phyloP scores from a whole-genome alignment of 2,329 filamentous ascomycete genomes.

The Xylaria polymorpha region DNA sequence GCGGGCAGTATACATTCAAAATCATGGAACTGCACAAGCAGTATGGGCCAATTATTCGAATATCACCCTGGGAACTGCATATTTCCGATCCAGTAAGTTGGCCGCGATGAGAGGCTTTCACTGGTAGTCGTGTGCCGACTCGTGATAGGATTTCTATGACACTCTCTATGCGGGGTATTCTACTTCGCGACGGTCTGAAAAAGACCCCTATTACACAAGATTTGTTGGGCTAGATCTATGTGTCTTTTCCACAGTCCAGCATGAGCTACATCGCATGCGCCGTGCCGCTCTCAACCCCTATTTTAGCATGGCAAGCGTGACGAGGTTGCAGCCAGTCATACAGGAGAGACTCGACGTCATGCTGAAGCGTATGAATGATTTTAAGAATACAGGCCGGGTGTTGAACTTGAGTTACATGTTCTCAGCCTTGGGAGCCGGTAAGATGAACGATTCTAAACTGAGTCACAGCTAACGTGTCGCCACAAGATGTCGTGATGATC shows the following conservation, averaged over 20 bases:
- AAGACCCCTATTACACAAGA: slow-evolving; percentile 24
- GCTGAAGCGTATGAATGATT: slow-evolving; percentile 20
- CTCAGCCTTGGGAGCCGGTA: slow-evolving; percentile 24
- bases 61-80: slow-evolving; percentile 27
- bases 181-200: slow-evolving; percentile 23
- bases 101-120: not conserved
- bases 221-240: slow-evolving; percentile 27
- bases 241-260: slow-evolving; percentile 28
- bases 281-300: slow-evolving; percentile 24
- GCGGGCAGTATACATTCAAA: slow-evolving; percentile 28
- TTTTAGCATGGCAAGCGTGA: slow-evolving; percentile 26
- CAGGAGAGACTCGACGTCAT: slow-evolving; percentile 29
- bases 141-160: slow-evolving; percentile 28
- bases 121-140: slow-evolving; percentile 1
- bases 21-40: slow-evolving; percentile 29
- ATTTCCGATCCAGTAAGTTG: slow-evolving; percentile 22
- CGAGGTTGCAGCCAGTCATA: slow-evolving; percentile 25
- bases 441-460: not conserved
- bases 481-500: slow-evolving; percentile 20
- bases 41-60: slow-evolving; percentile 30
- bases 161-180: slow-evolving; percentile 24
- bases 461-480: slow-evolving; percentile 2
- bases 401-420: slow-evolving; percentile 25
- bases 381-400: slow-evolving; percentile 13
- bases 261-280: slow-evolving; percentile 28